Conservation (phyloP, 495 filamentous ascomycete species). For the Pyrenula massariospora region DNA sequence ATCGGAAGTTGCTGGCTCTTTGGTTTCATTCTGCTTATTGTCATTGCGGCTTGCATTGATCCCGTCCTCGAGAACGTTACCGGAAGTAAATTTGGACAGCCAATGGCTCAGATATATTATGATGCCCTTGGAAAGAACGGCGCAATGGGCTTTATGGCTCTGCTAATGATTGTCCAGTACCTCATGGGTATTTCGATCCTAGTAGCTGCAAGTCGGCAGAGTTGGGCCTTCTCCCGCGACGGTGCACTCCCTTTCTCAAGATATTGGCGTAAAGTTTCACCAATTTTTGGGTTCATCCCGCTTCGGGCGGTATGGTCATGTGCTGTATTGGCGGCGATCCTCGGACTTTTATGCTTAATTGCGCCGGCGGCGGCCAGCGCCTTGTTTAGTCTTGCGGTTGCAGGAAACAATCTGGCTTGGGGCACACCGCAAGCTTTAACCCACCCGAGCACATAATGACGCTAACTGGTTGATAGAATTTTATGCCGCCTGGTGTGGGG, state of each 20-base stretch:
- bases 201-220: constrained; percentile 45
- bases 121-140: constrained; percentile 32
- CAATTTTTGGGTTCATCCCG: constrained; percentile 51
- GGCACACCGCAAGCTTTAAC: constrained; percentile 27
- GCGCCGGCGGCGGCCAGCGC: constrained; percentile 45
- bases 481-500: constrained; percentile 53
- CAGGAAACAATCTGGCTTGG: constrained; percentile 53
- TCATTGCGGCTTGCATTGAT: constrained; percentile 32
- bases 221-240: constrained; percentile 65
- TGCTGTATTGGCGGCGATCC: constrained; percentile 34
- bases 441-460: too few relatives aligned
- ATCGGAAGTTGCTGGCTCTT: constrained; percentile 10
- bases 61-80: constrained; percentile 21
- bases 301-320: constrained; percentile 51
- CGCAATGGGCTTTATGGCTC: constrained; percentile 32
- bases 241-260: constrained; percentile 36
- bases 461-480: constrained; percentile 18
- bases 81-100: constrained; percentile 26
- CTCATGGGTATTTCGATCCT: constrained; percentile 20
- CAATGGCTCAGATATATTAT: constrained; percentile 38
- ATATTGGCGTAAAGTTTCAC: constrained; percentile 26
- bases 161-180: constrained; percentile 30
- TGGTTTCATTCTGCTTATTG: constrained; percentile 44
- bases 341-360: constrained; percentile 50
- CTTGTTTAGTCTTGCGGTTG: constrained; percentile 51